Conservation (phyloP, 2,329 filamentous ascomycete species). For the Exophiala lecanii-corni region DNA sequence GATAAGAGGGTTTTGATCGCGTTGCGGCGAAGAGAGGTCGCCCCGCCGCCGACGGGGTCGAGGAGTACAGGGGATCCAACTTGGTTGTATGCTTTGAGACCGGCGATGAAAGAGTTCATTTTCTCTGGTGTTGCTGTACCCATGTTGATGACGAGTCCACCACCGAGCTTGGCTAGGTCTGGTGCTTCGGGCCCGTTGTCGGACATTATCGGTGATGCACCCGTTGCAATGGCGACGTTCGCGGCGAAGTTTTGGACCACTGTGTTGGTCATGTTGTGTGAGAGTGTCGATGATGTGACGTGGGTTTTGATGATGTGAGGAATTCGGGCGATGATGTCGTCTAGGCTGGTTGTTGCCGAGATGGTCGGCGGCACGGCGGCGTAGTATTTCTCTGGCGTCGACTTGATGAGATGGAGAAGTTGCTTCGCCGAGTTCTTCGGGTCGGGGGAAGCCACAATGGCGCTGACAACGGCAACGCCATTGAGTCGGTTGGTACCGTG, state of each 20-base stretch:
- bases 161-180: slow-evolving; percentile 73
- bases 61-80: slow-evolving; percentile 71
- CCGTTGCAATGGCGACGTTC: slow-evolving; percentile 75
- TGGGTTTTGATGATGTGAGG: slow-evolving; percentile 56
- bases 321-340: slow-evolving; percentile 33
- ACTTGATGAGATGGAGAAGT: slow-evolving; percentile 54
- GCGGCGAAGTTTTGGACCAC: slow-evolving; percentile 95
- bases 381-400: slow-evolving; percentile 30
- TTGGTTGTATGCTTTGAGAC: slow-evolving; percentile 75
- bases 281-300: slow-evolving; percentile 62
- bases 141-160: slow-evolving; percentile 88
- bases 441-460: slow-evolving; percentile 69
- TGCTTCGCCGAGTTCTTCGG: slow-evolving; percentile 59
- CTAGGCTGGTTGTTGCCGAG: slow-evolving; percentile 22
- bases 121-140: slow-evolving; percentile 78
- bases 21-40: slow-evolving; percentile 66
- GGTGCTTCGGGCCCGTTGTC: slow-evolving; percentile 76
- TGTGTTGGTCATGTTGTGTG: slow-evolving; percentile 96
- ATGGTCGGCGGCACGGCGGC: slow-evolving; percentile 28
- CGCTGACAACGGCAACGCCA: slow-evolving; percentile 84
- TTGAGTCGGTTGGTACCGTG: slow-evolving; percentile 48
- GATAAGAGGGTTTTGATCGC: slow-evolving; percentile 68
- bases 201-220: slow-evolving; percentile 90
- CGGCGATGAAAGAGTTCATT: slow-evolving; percentile 65
- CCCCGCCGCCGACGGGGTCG: slow-evolving; percentile 87